Base-by-base conservation (phyloP, 2,329 filamentous ascomycete genomes). In the Apiospora kogelbergensis region DNA sequence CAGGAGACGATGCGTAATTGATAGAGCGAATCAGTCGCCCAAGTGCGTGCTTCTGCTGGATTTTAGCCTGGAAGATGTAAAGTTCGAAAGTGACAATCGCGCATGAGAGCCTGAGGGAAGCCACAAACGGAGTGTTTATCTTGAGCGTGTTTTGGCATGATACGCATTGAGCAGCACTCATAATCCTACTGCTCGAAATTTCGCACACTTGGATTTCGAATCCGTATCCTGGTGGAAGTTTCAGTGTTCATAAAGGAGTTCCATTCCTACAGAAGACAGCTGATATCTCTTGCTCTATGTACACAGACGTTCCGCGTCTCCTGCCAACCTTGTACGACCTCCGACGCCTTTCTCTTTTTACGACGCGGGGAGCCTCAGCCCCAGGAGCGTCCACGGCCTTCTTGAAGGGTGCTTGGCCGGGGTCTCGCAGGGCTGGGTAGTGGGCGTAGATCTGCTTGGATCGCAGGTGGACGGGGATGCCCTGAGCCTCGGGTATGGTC, bases 401-500 rank as follows among this genome's bases (percentile, higher is more conserved):
- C 20, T 74, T 74, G 42, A 75, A 71, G 2, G 75, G 69, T 42
- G 76, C 70, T 65, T 78, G 75, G 42, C 77, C 77, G 67, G 69
- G 76, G 67, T 79, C 77, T 73, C 76, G 74, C 53, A 78, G 71
- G 65, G 78, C 82, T 71, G 82, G 82, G 73, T 83, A 82, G 73
- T 90, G 87, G 70, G 88, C 84, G 77, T 88, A 89, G 78, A 89
- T 88, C 80, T 90, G 88, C 77, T 83, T 84, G 75, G 87, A 85
- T 76, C 91, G 88, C 74, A 94, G 86, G 80, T 95, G 92, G 73
- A 96, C 90, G 66, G 93, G 93, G 40, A 86, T 89, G 75, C 90
- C 87, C 77, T 89, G 92, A 73, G 92, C 85, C 73, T 92, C 91
- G 71, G 93, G 93, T 73, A 96, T 91, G 72, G 86, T 87, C 84